Percentiles rank a stretch among this genome's conserved stretches.
These are phyloP conservation scores for Rhodotorula paludigena DNA, from an alignment of 768 basidiomycete species.

Conservation along the genomic window DNA sequence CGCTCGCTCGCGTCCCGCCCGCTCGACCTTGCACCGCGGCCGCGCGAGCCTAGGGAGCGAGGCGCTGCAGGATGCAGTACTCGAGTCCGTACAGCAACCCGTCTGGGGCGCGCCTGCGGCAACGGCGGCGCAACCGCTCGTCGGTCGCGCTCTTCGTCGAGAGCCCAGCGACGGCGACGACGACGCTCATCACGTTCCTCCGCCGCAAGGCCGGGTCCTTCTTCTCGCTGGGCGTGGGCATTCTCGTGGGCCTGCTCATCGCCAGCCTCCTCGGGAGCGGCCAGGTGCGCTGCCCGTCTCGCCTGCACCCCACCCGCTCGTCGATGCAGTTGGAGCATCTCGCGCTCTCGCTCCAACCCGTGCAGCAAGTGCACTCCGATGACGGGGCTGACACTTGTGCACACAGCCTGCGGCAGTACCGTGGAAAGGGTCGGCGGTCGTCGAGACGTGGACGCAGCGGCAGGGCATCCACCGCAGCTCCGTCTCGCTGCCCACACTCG, in stretches of 20 bases:
- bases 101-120: conserved; percentile 8
- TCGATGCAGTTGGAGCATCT: conserved; percentile 1
- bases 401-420: conserved; percentile 16
- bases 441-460: conserved; percentile 35
- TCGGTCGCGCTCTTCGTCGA: conserved; percentile 24
- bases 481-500: conserved; percentile 61
- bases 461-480: conserved; percentile 32
- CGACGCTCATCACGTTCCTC: conserved; percentile 20
- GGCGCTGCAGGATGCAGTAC: background rate
- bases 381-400: background rate
- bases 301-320: background rate
- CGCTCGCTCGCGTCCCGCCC: background rate
- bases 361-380: background rate
- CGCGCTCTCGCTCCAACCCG: background rate
- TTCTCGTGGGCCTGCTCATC: conserved; percentile 32
- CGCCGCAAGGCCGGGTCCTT: conserved; percentile 28
- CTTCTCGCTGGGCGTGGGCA: conserved; percentile 27
- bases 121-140: conserved; percentile 21
- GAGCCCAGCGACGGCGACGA: conserved; percentile 9
- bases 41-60: background rate
- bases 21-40: background rate
- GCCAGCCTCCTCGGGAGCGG: conserved; percentile 26
- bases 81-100: conserved; percentile 14
- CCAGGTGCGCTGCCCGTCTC: conserved; percentile 5
- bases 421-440: conserved; percentile 33